Evolutionary conservation across 2,329 filamentous ascomycete species (phyloP), one percentile per base, ranked within the genome.

Genomic region (Neoscytalidium dimidiatum): DNA sequence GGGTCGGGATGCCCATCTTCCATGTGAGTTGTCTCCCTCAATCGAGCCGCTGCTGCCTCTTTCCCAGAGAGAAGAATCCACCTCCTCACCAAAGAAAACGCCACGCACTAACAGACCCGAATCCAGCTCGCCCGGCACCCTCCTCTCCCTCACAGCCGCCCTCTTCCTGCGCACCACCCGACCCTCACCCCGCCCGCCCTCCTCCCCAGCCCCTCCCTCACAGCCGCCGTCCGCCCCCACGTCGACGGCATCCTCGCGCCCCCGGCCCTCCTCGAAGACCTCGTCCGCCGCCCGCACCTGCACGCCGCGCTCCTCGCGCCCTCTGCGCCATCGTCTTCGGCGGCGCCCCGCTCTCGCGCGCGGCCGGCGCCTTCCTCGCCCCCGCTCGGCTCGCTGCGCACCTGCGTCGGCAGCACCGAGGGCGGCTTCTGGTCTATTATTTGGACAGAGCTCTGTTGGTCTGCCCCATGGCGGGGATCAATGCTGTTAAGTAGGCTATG

Each of bases 181-280:
- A 14, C 28, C 57, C 26, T 51, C 26, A 31, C 29, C 13, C 41
- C 29, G 41, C 52, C 52, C 66, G 67, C 64, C 68, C 41, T 65
- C 58, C 58, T 65, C 62, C 43, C 52, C 64, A 44, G 23, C 5
- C 53, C 48, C 14, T 19, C 60, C 31, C 9, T 17, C 51, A 21
- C 41, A n/a, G 14, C 51, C 19, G 9, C 6, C 19, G 8, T 11
- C 33, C 31, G 21, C 44, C 0, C 31, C 26, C 17, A 9, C 19
- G n/a, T 56, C 23, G 46, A 53, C 35, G 31, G 61, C 31, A 31
- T 49, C 21, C 23, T 64, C 44, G 19, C 29, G 2, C 28, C 61
- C 6, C 61, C 61, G 29, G 19, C 44, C 21, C 26, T 56, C 14
- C 44, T 64, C 28, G 33, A 53, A 29, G 46, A 53, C 29, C 11